These are phyloP conservation scores for Cladobotryum protrusum DNA, from an alignment of 2,329 filamentous ascomycete genomes.

Conservation along the genomic window DNA sequence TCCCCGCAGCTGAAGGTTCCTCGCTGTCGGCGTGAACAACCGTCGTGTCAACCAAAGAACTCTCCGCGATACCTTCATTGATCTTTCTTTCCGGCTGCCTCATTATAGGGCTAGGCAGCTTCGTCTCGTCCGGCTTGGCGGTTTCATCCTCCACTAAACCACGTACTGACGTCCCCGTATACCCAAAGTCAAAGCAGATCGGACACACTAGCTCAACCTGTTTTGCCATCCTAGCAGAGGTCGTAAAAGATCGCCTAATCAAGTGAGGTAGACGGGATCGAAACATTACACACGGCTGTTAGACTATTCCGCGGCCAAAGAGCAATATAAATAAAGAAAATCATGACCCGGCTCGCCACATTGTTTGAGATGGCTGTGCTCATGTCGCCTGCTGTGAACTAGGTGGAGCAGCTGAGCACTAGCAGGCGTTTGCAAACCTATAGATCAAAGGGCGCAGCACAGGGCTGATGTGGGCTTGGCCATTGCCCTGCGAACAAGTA, in stretches of 20 bases:
- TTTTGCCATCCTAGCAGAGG: background rate
- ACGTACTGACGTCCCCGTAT: slow-evolving; percentile 1
- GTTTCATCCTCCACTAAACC: background rate
- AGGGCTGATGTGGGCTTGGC: no score
- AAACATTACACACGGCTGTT: background rate
- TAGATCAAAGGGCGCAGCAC: no score
- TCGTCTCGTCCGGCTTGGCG: background rate
- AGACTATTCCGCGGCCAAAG: no score
- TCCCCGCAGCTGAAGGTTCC: background rate
- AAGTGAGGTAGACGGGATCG: background rate
- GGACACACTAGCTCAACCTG: slow-evolving; percentile 7
- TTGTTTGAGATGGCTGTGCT: no score
- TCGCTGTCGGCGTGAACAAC: background rate
- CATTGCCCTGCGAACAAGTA: no score
- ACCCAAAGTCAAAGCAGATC: slow-evolving; percentile 10
- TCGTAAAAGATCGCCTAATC: slow-evolving; percentile 1
- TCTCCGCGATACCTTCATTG: background rate
- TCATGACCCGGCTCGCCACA: no score
- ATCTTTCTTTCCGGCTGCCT: background rate
- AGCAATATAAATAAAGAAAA: no score
- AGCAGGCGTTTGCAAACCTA: no score
- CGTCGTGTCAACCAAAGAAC: background rate
- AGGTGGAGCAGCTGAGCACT: no score
- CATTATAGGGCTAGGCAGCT: background rate
- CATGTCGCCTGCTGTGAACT: no score